Evolutionary conservation across 2,329 filamentous ascomycete species (phyloP).

Genomic region (Macrophomina tecta): DNA sequence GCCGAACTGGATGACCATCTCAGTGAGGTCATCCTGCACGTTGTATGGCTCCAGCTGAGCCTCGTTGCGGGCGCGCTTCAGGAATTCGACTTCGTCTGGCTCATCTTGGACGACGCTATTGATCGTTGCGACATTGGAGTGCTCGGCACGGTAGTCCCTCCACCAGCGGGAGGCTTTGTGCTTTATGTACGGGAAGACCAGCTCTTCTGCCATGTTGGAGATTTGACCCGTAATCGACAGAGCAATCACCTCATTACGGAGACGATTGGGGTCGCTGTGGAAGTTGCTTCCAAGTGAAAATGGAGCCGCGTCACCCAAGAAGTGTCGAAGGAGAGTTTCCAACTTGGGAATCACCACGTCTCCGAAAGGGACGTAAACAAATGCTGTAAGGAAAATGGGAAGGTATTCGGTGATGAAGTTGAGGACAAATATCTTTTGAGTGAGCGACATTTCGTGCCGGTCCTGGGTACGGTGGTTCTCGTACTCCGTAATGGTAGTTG

Average conservation of each 20-base stretch:
- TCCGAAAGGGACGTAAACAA: slow-evolving; percentile 42
- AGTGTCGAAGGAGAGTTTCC: background rate
- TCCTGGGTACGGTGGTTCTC: slow-evolving; percentile 43
- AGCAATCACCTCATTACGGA: slow-evolving; percentile 43
- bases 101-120: slow-evolving; percentile 33
- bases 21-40: slow-evolving; percentile 43
- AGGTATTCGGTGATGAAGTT: slow-evolving; percentile 45
- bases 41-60: slow-evolving; percentile 39
- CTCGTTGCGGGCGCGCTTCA: slow-evolving; percentile 39
- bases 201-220: slow-evolving; percentile 38
- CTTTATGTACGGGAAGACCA: slow-evolving; percentile 41
- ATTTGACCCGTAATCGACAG: slow-evolving; percentile 43
- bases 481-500: slow-evolving; percentile 40
- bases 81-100: slow-evolving; percentile 39
- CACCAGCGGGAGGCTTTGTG: slow-evolving; percentile 38
- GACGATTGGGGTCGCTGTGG: slow-evolving; percentile 37
- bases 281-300: slow-evolving; percentile 32
- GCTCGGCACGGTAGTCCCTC: slow-evolving; percentile 35
- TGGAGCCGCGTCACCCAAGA: slow-evolving; percentile 23
- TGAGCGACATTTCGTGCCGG: slow-evolving; percentile 42
- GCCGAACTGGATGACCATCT: slow-evolving; percentile 46
- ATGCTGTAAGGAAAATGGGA: slow-evolving; percentile 43
- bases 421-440: slow-evolving; percentile 43
- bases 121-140: slow-evolving; percentile 4
- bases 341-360: slow-evolving; percentile 36